phyloP scores from a whole-genome alignment of 2,329 filamentous ascomycete species.

The Colletotrichum australisinense region DNA sequence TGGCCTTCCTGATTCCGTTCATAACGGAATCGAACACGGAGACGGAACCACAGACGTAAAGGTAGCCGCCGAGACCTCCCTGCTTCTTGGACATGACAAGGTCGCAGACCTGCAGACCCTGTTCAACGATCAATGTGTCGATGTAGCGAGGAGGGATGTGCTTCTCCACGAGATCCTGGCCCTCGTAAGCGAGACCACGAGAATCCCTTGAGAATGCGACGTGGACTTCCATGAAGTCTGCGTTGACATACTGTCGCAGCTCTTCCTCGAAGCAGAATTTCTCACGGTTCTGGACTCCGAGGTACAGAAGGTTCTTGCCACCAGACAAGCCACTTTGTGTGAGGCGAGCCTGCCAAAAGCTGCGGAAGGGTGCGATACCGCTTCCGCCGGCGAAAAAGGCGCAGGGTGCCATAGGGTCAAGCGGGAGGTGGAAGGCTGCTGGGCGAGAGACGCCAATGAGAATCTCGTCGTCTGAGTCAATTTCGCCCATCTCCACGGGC shows the following conservation, averaged over 20 bases:
- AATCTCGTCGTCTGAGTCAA: slow-evolving; percentile 58
- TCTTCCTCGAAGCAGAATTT: slow-evolving; percentile 64
- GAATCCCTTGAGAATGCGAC: slow-evolving; percentile 64
- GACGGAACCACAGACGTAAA: slow-evolving; percentile 43
- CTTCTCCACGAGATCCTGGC: slow-evolving; percentile 59
- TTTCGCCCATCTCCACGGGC: slow-evolving; percentile 48
- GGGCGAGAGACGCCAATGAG: slow-evolving; percentile 64
- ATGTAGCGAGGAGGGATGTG: slow-evolving; percentile 63
- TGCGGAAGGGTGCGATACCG: slow-evolving; percentile 64
- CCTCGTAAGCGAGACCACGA: slow-evolving; percentile 58
- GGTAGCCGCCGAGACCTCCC: slow-evolving; percentile 52
- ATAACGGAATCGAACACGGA: slow-evolving; percentile 64
- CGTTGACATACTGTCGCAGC: slow-evolving; percentile 56
- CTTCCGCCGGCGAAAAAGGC: slow-evolving; percentile 66
- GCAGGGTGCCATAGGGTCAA: slow-evolving; percentile 61
- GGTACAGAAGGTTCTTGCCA: slow-evolving; percentile 60
- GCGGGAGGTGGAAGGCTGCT: slow-evolving; percentile 62
- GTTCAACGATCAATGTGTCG: slow-evolving; percentile 62
- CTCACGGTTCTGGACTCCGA: slow-evolving; percentile 64
- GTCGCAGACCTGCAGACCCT: slow-evolving; percentile 62
- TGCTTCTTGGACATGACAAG: slow-evolving; percentile 68
- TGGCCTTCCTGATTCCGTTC: slow-evolving; percentile 64
- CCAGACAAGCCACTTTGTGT: slow-evolving; percentile 45
- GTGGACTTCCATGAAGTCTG: slow-evolving; percentile 63
- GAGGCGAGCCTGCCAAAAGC: slow-evolving; percentile 63